A percentile compares a stretch with the other conserved stretches of the same genome.
phyloP scores from a whole-genome alignment of 805 yeast genomes.

The Blastobotrys peoriensis region DNA sequence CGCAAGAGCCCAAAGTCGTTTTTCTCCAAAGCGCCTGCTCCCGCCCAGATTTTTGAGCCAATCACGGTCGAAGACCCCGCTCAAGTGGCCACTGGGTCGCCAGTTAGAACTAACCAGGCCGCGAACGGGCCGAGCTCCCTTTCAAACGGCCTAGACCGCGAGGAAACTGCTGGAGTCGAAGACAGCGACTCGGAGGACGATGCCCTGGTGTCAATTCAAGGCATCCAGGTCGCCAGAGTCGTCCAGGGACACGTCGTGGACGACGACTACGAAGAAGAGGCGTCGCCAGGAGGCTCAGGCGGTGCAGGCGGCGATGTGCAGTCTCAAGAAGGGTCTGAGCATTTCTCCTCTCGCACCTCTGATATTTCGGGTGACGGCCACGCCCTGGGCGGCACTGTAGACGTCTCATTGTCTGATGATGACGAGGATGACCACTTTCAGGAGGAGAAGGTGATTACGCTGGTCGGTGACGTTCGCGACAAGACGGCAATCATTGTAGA shows the following conservation, averaged over 20 bases:
- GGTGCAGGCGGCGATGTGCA: constrained; percentile 21
- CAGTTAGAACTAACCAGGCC: constrained; percentile 1
- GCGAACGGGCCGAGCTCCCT: constrained; percentile 12
- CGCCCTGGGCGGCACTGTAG: constrained; percentile 76
- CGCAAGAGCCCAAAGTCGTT: neutral
- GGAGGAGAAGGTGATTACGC: constrained; percentile 81
- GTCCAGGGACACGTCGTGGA: constrained; percentile 96
- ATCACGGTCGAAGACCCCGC: neutral
- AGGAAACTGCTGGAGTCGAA: constrained; percentile 12
- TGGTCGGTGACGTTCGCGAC: constrained; percentile 91
- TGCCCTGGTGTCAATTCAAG: constrained; percentile 20
- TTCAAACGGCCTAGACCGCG: constrained; percentile 16
- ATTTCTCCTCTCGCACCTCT: constrained; percentile 3
- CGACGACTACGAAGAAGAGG: constrained; percentile 50
- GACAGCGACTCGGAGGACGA: constrained; percentile 24
- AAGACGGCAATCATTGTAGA: constrained; percentile 91
- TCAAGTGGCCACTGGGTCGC: neutral
- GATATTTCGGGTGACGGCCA: constrained; percentile 32
- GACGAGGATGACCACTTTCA: constrained; percentile 71
- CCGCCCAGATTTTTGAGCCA: neutral
- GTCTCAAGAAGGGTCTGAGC: constrained; percentile 7
- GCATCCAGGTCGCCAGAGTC: constrained; percentile 88
- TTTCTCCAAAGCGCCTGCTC: neutral
- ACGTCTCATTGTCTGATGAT: constrained; percentile 66
- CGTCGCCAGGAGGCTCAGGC: constrained; percentile 26